Base-by-base conservation (phyloP, 352 stramenopile genomes). In the Halophytophthora polymorphica region DNA sequence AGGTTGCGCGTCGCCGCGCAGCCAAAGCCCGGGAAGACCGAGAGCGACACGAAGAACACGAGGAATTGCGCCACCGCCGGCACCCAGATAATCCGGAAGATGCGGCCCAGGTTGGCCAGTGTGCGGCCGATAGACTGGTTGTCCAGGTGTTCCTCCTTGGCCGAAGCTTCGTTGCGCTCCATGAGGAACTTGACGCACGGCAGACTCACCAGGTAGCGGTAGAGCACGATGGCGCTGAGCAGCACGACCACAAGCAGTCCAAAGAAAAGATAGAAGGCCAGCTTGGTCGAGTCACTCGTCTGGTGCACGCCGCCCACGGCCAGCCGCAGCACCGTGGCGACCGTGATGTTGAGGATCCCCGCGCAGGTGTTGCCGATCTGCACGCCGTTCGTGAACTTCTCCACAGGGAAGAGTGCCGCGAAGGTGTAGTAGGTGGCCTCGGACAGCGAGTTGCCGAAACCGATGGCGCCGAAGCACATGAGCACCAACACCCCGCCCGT, bases 381-480 rank as follows among this genome's bases (percentile, higher is more conserved):
- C 13, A 83, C 59, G 2, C 66, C 66, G 50, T 79, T 78, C 21
- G 67, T 80, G 51, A 72, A 80, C 46, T 75, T 77, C 40, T 74
- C 53, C 15, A 69, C 49, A 0, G 66, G 69, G 54, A 83, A 83
- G 5, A 83, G 51, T 11, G 66, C 66, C 1, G 69, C 69, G 13
- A 80, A 42, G 21, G 49, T 56, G 62, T 83, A 83, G 45, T 61
- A 78, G 11, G 53, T 72, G 10, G 66, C 58, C 35, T 83, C 64
- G 17, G 66, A 48, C 18, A 78, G 52, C 53, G 72, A 76, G 53
- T 83, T 77, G 21, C 46, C 53, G 14, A 67, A 58, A 22, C 72
- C 72, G 35, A 71, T 66, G 41, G 44, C 36, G 33, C 49, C 67
- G 18, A 83, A 69, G 45, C 60, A 76, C 50, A 70, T 33, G 10